These are phyloP conservation scores for Cryptococcus floricola DNA, from an alignment of 1,284 basidiomycete species.

Conservation along the genomic window DNA sequence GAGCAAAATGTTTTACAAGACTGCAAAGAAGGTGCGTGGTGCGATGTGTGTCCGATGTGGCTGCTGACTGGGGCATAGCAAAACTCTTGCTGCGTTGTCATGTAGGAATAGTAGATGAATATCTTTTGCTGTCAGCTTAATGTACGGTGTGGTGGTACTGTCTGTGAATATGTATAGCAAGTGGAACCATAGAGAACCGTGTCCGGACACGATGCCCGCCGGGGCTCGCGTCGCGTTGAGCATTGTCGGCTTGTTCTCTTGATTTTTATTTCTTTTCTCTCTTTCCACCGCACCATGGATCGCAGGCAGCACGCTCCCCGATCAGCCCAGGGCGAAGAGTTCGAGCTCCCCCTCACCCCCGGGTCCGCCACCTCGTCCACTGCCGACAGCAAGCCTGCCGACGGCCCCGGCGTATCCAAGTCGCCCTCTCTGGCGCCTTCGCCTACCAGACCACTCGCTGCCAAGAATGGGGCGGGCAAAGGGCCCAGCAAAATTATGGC, in stretches of 20 bases:
- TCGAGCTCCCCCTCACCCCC: no score
- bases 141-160: background rate
- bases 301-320: no score
- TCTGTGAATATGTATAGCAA: background rate
- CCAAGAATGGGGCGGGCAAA: background rate
- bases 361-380: no score
- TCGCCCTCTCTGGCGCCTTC: background rate
- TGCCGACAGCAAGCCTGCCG: background rate
- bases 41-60: background rate
- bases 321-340: no score
- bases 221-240: background rate
- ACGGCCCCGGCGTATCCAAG: background rate
- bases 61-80: conserved; percentile 52
- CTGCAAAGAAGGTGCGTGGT: conserved; percentile 74
- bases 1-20: conserved; percentile 94
- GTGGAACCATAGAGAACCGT: background rate
- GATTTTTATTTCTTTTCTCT: background rate
- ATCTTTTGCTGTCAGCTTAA: background rate
- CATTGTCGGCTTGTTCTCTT: background rate
- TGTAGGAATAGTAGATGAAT: conserved; percentile 29
- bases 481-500: conserved; percentile 27
- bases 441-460: background rate
- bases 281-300: no score
- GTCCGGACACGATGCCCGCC: no score
- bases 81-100: conserved; percentile 63